Conservation (phyloP, 495 filamentous ascomycete species). For the Neurospora discreta region DNA sequence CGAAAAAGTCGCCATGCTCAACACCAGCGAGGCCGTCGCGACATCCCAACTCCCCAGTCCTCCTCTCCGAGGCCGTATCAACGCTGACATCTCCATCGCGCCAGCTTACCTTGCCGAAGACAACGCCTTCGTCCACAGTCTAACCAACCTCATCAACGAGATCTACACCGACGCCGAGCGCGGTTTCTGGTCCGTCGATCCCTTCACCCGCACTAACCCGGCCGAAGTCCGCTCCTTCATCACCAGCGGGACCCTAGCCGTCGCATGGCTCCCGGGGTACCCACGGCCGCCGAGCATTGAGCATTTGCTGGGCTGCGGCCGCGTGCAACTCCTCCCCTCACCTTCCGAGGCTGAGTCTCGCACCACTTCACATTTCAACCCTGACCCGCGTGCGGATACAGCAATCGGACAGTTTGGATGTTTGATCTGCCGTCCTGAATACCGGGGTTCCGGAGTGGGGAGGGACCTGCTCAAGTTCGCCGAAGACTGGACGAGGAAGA, state of each 20-base stretch:
- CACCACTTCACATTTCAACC: no score
- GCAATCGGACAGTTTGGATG: not conserved
- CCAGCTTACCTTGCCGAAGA: not conserved
- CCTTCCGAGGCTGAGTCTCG: no score
- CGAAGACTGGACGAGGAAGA: not conserved
- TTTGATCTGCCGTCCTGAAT: not conserved
- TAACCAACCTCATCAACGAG: slow-evolving; percentile 2
- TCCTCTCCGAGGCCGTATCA: not conserved
- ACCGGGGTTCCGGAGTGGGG: not conserved
- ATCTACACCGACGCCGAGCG: slow-evolving; percentile 1
- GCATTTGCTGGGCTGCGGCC: not conserved
- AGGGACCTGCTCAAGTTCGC: not conserved
- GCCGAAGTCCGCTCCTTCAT: not conserved
- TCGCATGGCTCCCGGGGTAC: not conserved
- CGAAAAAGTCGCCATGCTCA: not conserved
- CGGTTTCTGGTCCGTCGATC: not conserved
- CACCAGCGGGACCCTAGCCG: not conserved
- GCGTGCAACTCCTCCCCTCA: not conserved
- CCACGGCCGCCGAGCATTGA: not conserved
- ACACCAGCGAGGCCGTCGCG: not conserved
- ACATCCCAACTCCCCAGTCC: not conserved
- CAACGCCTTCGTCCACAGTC: not conserved
- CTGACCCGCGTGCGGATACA: not conserved
- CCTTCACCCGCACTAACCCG: not conserved
- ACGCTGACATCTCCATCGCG: not conserved